These are phyloP conservation scores for Solanum lycopersicoides DNA, from an alignment of 257 asterid species.

Conservation along the genomic window DNA sequence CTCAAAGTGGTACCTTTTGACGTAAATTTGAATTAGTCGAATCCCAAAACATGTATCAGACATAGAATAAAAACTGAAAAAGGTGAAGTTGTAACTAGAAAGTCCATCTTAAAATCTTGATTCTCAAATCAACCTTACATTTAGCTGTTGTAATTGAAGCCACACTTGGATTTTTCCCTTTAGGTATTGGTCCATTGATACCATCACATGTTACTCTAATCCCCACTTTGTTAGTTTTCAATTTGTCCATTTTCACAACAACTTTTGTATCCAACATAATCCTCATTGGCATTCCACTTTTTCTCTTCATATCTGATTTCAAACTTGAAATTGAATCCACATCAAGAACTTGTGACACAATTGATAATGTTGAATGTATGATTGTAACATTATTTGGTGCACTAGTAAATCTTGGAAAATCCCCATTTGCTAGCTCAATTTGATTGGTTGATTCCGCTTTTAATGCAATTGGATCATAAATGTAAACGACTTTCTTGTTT, in stretches of 20 bases:
- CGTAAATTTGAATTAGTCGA: background rate
- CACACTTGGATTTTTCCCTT: constrained; percentile 40
- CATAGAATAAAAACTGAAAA: background rate
- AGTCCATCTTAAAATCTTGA: constrained; percentile 84
- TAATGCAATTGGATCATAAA: constrained; percentile 42
- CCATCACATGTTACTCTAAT: constrained; percentile 64
- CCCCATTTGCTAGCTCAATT: constrained; percentile 36
- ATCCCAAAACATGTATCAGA: background rate
- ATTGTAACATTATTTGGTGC: constrained; percentile 24
- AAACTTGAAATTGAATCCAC: constrained; percentile 35
- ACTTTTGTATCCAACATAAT: constrained; percentile 61
- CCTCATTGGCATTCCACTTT: constrained; percentile 44
- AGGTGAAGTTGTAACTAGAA: constrained; percentile 19
- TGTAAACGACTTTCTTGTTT: constrained; percentile 40
- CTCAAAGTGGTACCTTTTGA: background rate
- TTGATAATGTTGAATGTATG: constrained; percentile 33
- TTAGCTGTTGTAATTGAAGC: constrained; percentile 39
- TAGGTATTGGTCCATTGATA: constrained; percentile 56
- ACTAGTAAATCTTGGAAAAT: constrained; percentile 36
- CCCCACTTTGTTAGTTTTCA: constrained; percentile 60
- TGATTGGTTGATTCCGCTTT: constrained; percentile 6
- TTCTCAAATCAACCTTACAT: constrained; percentile 76
- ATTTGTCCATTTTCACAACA: constrained; percentile 52
- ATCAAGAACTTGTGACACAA: constrained; percentile 32
- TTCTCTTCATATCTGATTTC: constrained; percentile 52